Conservation (phyloP, 2,329 filamentous ascomycete genomes). For the Leptographium lundbergii region DNA sequence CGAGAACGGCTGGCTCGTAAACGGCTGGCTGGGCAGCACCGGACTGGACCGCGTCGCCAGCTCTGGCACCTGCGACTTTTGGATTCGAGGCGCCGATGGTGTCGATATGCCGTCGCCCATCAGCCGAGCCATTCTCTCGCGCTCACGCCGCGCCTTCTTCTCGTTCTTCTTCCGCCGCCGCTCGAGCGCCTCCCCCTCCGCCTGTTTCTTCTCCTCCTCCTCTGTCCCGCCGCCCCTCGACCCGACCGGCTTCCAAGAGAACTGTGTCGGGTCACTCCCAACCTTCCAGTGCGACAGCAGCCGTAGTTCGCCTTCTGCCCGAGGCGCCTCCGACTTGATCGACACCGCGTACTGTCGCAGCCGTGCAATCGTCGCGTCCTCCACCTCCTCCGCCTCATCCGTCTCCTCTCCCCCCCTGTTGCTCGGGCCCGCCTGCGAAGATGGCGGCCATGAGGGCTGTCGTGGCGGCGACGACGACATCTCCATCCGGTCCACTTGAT, state of each 20-base stretch:
- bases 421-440: conserved; percentile 1
- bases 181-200: conserved; percentile 12
- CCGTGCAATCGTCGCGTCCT: conserved; percentile 19
- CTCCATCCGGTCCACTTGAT: background rate
- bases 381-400: background rate
- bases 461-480: conserved; percentile 6
- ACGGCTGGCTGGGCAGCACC: background rate
- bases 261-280: conserved; percentile 21
- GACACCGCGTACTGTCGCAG: conserved; percentile 22
- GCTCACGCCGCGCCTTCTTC: conserved; percentile 12
- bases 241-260: conserved; percentile 15
- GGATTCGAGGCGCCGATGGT: conserved; percentile 4
- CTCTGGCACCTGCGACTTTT: conserved; percentile 2
- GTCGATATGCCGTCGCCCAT: background rate
- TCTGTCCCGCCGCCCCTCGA: conserved; percentile 1
- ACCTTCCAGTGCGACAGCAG: conserved; percentile 23
- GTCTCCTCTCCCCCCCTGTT: background rate
- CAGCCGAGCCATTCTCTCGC: conserved; percentile 11
- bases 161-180: conserved; percentile 17
- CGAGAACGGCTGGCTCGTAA: background rate
- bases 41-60: conserved; percentile 6
- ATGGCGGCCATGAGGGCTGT: conserved; percentile 3
- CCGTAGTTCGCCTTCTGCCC: conserved; percentile 13
- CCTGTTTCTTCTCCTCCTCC: conserved; percentile 6
- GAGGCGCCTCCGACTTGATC: conserved; percentile 16